phyloP scores from a whole-genome alignment of 345 rosid genomes.

The Litchi chinensis region DNA sequence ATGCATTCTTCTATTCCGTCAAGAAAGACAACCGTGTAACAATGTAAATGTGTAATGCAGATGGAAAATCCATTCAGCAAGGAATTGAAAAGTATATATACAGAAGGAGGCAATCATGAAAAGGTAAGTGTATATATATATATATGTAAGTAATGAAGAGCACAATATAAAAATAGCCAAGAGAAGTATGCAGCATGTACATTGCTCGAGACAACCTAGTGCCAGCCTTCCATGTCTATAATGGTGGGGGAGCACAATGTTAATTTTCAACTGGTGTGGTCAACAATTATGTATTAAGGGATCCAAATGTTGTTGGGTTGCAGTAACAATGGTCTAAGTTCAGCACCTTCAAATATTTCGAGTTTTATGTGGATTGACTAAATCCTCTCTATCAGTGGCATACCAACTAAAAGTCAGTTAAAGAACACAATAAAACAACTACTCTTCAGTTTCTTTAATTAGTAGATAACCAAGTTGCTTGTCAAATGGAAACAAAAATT shows the following conservation, averaged over 20 bases:
- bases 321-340: neutral
- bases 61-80: neutral
- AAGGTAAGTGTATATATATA: neutral
- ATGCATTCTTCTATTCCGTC: slow-evolving; percentile 1
- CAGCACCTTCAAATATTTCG: neutral
- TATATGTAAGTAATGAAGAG: neutral
- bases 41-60: neutral
- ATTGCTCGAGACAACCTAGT: neutral
- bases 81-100: neutral
- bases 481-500: neutral
- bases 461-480: slow-evolving; percentile 9
- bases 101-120: neutral
- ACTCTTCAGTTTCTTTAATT: slow-evolving; percentile 2
- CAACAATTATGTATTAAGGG: neutral
- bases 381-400: neutral
- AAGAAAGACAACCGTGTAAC: neutral
- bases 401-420: neutral
- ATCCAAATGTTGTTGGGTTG: neutral
- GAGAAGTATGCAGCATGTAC: neutral
- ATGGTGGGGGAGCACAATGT: neutral
- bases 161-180: neutral
- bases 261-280: neutral
- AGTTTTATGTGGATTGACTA: neutral
- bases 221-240: neutral
- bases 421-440: neutral